Evolutionary conservation across 1,139 yeast genomes (phyloP).

Genomic region (Lodderomyces orthopsilosis): DNA sequence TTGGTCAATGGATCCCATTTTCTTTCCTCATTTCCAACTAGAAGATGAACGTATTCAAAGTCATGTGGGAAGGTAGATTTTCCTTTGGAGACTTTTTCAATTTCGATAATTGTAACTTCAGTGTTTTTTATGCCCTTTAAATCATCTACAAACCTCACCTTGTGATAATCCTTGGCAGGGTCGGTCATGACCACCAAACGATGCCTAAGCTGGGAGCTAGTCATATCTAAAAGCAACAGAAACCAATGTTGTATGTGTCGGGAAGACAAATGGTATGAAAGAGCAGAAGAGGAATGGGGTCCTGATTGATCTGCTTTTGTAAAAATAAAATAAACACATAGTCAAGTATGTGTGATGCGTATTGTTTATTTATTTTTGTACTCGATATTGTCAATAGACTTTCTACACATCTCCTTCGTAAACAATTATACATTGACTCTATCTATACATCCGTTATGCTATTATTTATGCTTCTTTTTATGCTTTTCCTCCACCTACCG

Average conservation of each 20-base stretch:
- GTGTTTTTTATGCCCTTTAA: conserved; percentile 21
- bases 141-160: conserved; percentile 27
- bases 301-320: background rate
- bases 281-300: background rate
- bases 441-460: background rate
- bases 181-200: conserved; percentile 33
- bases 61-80: conserved; percentile 14
- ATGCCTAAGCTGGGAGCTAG: background rate
- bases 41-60: conserved; percentile 32
- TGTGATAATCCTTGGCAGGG: conserved; percentile 29
- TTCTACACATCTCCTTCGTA: no score
- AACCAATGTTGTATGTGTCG: background rate
- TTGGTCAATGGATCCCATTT: conserved; percentile 24
- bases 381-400: no score
- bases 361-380: no score
- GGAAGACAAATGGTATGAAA: background rate
- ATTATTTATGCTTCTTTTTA: conserved; percentile 3
- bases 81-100: conserved; percentile 14
- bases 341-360: no score
- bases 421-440: background rate
- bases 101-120: conserved; percentile 21
- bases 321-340: no score
- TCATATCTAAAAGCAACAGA: background rate
- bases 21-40: conserved; percentile 34
- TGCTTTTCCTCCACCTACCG: conserved; percentile 11